Base-by-base conservation (phyloP, 208 protist genomes). In the Trichomonas vaginalis region DNA sequence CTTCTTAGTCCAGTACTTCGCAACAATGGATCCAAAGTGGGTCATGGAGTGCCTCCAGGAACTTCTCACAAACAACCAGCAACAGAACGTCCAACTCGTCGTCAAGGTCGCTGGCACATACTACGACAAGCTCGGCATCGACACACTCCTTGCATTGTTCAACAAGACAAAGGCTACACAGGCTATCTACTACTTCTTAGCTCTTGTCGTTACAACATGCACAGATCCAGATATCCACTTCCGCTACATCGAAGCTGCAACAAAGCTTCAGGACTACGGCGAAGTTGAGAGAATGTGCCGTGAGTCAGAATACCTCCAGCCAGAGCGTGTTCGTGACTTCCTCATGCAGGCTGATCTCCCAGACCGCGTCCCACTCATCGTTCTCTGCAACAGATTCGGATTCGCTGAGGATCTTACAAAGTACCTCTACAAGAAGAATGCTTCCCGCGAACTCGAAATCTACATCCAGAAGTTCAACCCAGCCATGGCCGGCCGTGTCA, bases 211-310 rank as follows among this genome's bases (percentile, higher is more conserved):
- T 3, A 98, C 98, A 46, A 99, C 98, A 97, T 98, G 97, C 10
- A 97, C 98, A 79, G 99, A 99, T 87, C 96, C 98, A 51, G 98
- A 99, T 95, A 98, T 99, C 46, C 99, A 99, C 97, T 99, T 99
- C 97, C 99, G 99, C 97, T 99, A 99, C 97, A 99, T 99, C 96
- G 98, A 99, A 97, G 99, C 99, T 0, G 98, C 98, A 0, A 97
- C 98, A 92, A 98, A 99, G 96, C 39, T 99, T 87, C 98, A 98
- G 49, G 98, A 99, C 97, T 97, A 98, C 95, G 98, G 99, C 96
- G 99, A 99, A 97, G 97, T 99, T 46, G 99, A 99, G 97, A 97
- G 99, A 95, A 99, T 99, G 97, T 99, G 98, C 61, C 98, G 99
- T 70, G 98, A 99, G 96, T 98, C 97, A 96, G 98, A 98, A 70